phyloP scores from a whole-genome alignment of 345 rosid genomes.

The Sonneratia caseolaris region DNA sequence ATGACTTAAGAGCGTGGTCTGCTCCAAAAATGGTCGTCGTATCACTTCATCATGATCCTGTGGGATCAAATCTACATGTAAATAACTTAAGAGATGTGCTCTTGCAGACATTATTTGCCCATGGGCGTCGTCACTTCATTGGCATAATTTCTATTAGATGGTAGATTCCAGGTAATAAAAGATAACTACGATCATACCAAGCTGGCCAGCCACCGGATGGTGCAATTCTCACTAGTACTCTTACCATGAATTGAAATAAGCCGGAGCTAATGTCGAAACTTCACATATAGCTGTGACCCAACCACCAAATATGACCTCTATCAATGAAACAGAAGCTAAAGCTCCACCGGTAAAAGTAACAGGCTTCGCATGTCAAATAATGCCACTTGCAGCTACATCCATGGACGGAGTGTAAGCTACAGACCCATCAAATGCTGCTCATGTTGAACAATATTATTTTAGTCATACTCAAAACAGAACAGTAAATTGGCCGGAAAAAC shows the following conservation, averaged over 20 bases:
- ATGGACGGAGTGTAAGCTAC: not conserved
- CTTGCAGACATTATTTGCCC: too few relatives aligned
- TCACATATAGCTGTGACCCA: not conserved
- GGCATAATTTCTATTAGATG: too few relatives aligned
- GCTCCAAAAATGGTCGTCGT: too few relatives aligned
- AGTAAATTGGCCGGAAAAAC: conserved; percentile 1
- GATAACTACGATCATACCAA: too few relatives aligned
- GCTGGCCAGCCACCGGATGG: not conserved
- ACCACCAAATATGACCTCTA: not conserved
- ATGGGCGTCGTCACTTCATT: too few relatives aligned
- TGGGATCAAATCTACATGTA: too few relatives aligned
- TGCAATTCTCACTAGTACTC: not conserved
- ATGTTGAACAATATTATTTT: not conserved
- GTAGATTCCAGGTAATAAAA: too few relatives aligned
- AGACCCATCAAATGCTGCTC: conserved; percentile 3
- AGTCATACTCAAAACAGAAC: not conserved
- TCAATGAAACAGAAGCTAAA: conserved; percentile 1
- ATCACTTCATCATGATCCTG: too few relatives aligned
- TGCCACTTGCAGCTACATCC: not conserved
- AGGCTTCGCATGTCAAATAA: not conserved
- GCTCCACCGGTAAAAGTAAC: not conserved
- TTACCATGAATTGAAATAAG: not conserved
- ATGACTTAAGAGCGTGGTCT: too few relatives aligned
- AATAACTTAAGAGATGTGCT: too few relatives aligned
- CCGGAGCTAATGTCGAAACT: not conserved